phyloP scores from a whole-genome alignment of 2,329 filamentous ascomycete genomes.

The Nigrospora osmanthi region DNA sequence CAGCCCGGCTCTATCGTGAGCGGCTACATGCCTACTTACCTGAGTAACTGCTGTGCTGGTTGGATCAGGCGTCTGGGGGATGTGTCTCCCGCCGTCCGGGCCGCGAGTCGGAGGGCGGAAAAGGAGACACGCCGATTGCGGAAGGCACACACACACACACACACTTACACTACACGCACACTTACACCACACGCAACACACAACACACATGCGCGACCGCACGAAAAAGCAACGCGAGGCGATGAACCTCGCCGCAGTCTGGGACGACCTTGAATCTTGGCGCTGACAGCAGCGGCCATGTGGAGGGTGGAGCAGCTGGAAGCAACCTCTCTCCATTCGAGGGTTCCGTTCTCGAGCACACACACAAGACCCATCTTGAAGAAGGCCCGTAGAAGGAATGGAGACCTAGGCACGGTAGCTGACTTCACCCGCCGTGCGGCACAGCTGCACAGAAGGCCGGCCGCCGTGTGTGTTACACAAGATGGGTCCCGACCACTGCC shows the following conservation, averaged over 20 bases:
- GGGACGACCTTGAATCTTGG: background rate
- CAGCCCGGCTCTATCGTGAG: too few species aligned
- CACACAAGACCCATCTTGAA: slow-evolving; percentile 1
- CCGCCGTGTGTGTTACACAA: slow-evolving; percentile 1
- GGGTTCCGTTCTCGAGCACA: background rate
- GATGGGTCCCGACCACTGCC: background rate
- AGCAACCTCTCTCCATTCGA: background rate
- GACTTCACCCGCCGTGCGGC: too few species aligned
- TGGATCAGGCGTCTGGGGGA: too few species aligned
- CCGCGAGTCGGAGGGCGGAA: too few species aligned
- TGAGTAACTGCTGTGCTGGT: too few species aligned
- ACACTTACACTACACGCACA: background rate
- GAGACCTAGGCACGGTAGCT: background rate
- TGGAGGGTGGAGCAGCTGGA: background rate
- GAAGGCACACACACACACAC: background rate
- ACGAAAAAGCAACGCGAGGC: too few species aligned
- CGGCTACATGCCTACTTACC: too few species aligned
- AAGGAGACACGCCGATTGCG: too few species aligned
- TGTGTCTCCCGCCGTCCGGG: too few species aligned
- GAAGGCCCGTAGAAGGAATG: slow-evolving; percentile 2
- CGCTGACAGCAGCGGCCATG: slow-evolving; percentile 1
- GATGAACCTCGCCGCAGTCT: too few species aligned
- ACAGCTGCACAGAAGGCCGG: too few species aligned
- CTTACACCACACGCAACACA: too few species aligned
- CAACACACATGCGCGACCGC: background rate